Evolutionary conservation across 2,329 filamentous ascomycete species (phyloP), one percentile per base, ranked within the genome.

Genomic region (Aureobasidium sp.): DNA sequence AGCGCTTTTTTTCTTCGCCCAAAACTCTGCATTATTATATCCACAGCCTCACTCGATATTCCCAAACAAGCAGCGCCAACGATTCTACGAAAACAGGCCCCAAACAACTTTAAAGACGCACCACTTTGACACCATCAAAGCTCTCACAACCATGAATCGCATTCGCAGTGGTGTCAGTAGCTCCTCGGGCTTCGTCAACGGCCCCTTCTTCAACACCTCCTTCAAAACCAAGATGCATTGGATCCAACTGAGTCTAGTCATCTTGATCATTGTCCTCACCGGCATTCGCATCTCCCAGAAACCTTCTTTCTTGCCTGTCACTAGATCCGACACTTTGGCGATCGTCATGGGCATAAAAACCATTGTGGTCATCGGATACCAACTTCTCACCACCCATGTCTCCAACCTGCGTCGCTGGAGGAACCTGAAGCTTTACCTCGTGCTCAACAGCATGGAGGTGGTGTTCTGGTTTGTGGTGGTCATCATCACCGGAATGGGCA

Each of bases 401-500:
- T 34, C 55, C 4, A 56, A 57, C 1, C 63, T 72, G 49, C 55
- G 61, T 11, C 63, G 61, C 52, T 74, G 69, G 69, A 62, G 57
- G 24, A 71, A 65, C 58, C 59, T 69, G 5, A 74, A 73, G 59
- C 70, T 70, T 4, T 66, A 71, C 58, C 57, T 63, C 4, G 69
- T 74, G 30, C 62, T 74, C 53, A 72, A 71, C 60, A 62, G 56
- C 40, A 59, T 74, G 14, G 72, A 75, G 56, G 57, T 70, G 12
- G 62, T 73, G 12, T 74, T 74, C 58, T 74, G 72, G 71, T 62
- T 63, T 14, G 67, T 63, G 4, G 66, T 71, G 6, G 59, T 67
- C 4, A 63, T 68, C 32, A 45, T 71, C 17, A 45, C 52, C 30
- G 30, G n/a, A 2, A 25, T 29, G 22, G 40, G 51, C 10, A 27